These are phyloP conservation scores for Musa balbisiana DNA, from an alignment of 202 grass and related monocot species.

Conservation along the genomic window DNA sequence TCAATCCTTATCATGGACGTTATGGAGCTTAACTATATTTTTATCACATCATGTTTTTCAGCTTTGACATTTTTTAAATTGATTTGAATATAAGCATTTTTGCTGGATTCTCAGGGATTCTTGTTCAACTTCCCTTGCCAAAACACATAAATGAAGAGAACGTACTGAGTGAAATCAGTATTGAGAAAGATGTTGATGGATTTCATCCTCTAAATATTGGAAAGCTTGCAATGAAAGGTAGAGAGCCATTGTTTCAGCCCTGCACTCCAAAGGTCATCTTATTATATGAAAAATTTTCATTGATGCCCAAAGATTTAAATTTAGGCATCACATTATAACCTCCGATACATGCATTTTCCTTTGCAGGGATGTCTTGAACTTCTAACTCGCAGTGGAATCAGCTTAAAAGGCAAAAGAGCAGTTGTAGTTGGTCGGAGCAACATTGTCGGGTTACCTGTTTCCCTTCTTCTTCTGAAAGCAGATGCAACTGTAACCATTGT, in stretches of 20 bases:
- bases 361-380: conserved; percentile 91
- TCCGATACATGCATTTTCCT: neutral
- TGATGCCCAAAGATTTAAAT: neutral
- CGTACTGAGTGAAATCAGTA: conserved; percentile 64
- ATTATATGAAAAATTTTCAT: neutral
- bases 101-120: conserved; percentile 44
- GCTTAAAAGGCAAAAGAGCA: conserved; percentile 71
- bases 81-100: conserved; percentile 10
- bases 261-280: conserved; percentile 59
- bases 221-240: conserved; percentile 95
- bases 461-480: conserved; percentile 86
- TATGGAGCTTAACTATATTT: neutral
- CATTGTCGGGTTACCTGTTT: conserved; percentile 79
- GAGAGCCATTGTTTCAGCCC: conserved; percentile 73
- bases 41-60: neutral
- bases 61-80: neutral
- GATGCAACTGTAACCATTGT: conserved; percentile 83
- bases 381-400: conserved; percentile 56
- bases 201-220: conserved; percentile 99
- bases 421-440: conserved; percentile 95
- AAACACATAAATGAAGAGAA: conserved; percentile 92
- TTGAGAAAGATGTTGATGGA: conserved; percentile 94
- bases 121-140: conserved; percentile 90
- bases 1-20: too few relatives aligned
- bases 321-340: neutral